Evolutionary conservation across 2,329 filamentous ascomycete species (phyloP), one percentile per base, ranked within the genome.

Genomic region (Pyricularia grisea): DNA sequence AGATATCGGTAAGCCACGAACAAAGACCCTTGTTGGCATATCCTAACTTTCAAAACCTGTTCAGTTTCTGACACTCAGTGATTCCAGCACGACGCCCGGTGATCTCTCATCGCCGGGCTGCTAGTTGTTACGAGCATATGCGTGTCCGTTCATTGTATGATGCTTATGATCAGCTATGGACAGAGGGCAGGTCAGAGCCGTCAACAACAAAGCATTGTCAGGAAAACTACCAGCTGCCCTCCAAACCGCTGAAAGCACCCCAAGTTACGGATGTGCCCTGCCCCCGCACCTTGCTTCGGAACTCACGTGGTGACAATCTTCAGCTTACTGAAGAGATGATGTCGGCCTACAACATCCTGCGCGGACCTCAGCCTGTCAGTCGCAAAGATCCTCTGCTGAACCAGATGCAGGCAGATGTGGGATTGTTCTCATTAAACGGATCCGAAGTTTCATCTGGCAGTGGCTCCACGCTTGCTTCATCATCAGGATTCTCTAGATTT

Each of bases 261-360:
- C 7, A 23, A 7, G 27, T 63, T 14, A 17, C 1, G 20, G 33
- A 55, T n/a, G 25, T 11, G 65, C 17, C 23, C 12, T 23, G 65
- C 25, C 33, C 20, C 36, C 33, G 25, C 25, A 11, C n/a, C 36
- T 58, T 58, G 5, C 50, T 28, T 42, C 23, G 9, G 3, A 63
- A 28, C 60, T 63, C 60, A 12, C 10, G 60, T 28, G 60, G 60
- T 33, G 67, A 65, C 20, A 50, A n/a, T 4, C 36, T 65, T 6
- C 70, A 11, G 70, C 71, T 17, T 70, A 69, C 30, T 70, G 71
- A 66, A 70, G 71, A 17, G 66, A 73, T 71, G 63, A 70, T 79
- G 60, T 72, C 74, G 67, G 75, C 78, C 0, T 80, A 79, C 69
- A 72, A 72, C 10, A 74, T 76, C 17, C 77, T 80, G 76, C 75